Conservation (phyloP, 1,139 yeast species). For the Kodamaea alishanica region DNA sequence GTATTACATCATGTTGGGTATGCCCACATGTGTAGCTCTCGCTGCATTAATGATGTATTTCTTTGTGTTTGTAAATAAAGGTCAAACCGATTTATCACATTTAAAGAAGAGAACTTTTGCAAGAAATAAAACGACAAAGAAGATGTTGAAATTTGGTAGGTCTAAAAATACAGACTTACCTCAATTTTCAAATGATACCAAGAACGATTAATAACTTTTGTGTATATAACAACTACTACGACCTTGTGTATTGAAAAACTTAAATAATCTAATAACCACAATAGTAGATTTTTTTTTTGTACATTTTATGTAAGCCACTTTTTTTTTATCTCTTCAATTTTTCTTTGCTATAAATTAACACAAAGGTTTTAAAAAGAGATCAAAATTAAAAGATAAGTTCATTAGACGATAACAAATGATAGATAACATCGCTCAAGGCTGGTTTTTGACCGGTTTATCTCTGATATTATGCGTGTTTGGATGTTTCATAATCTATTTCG, state of each 20-base stretch:
- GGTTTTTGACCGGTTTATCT: slow-evolving; percentile 22
- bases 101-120: slow-evolving; percentile 51
- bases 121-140: slow-evolving; percentile 35
- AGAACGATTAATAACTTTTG: slow-evolving; percentile 10
- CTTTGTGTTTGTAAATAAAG: slow-evolving; percentile 53
- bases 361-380: not conserved
- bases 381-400: not conserved
- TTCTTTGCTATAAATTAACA: not conserved
- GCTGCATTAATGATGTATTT: slow-evolving; percentile 61
- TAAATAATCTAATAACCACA: too few relatives aligned
- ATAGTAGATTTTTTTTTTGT: too few relatives aligned
- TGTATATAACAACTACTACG: too few relatives aligned
- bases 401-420: slow-evolving; percentile 2
- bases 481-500: slow-evolving; percentile 21
- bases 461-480: slow-evolving; percentile 22
- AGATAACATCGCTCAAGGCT: slow-evolving; percentile 18
- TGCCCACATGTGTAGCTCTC: slow-evolving; percentile 70
- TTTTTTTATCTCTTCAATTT: too few relatives aligned
- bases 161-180: slow-evolving; percentile 28
- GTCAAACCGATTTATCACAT: slow-evolving; percentile 41
- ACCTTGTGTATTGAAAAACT: too few relatives aligned
- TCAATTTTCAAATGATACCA: slow-evolving; percentile 20
- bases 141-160: slow-evolving; percentile 28
- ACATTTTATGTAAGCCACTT: too few relatives aligned
- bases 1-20: slow-evolving; percentile 59